phyloP scores from a whole-genome alignment of 1,139 yeast species.

The Yamadazyma mexicana region DNA sequence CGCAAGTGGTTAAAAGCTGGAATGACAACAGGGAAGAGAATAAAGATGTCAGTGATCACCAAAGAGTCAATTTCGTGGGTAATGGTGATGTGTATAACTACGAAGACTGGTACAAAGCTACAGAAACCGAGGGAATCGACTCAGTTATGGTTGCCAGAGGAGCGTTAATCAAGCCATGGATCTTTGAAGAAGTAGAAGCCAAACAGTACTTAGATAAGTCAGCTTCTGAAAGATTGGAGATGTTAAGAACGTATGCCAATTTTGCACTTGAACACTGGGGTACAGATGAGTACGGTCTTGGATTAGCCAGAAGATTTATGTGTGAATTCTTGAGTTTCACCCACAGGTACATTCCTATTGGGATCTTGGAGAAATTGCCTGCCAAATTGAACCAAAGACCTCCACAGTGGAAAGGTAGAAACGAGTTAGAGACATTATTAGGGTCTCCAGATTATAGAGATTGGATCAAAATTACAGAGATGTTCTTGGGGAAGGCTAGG shows the following conservation, averaged over 20 bases:
- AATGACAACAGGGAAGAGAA: constrained; percentile 52
- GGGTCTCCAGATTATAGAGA: constrained; percentile 85
- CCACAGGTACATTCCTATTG: constrained; percentile 92
- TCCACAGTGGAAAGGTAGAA: constrained; percentile 91
- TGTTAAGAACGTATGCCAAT: constrained; percentile 64
- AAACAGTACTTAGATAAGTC: constrained; percentile 88
- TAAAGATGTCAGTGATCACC: constrained; percentile 51
- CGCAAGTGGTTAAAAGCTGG: constrained; percentile 62
- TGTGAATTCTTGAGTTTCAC: constrained; percentile 95
- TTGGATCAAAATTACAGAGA: constrained; percentile 96
- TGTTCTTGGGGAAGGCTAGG: constrained; percentile 87
- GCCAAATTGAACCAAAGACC: constrained; percentile 92
- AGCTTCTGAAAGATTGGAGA: constrained; percentile 83
- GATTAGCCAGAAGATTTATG: constrained; percentile 82
- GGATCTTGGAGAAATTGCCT: constrained; percentile 85
- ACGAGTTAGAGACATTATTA: constrained; percentile 85
- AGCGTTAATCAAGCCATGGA: constrained; percentile 98
- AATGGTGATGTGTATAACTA: constrained; percentile 90
- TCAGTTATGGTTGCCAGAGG: constrained; percentile 98
- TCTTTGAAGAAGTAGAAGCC: constrained; percentile 90
- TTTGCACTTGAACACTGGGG: constrained; percentile 98
- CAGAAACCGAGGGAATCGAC: constrained; percentile 72
- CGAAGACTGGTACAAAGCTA: constrained; percentile 87
- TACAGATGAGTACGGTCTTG: constrained; percentile 90
- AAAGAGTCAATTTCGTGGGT: constrained; percentile 67